Evolutionary conservation across 306 rosid species (phyloP), one percentile per base, ranked within the genome.

Genomic region (Carpinus fangiana): DNA sequence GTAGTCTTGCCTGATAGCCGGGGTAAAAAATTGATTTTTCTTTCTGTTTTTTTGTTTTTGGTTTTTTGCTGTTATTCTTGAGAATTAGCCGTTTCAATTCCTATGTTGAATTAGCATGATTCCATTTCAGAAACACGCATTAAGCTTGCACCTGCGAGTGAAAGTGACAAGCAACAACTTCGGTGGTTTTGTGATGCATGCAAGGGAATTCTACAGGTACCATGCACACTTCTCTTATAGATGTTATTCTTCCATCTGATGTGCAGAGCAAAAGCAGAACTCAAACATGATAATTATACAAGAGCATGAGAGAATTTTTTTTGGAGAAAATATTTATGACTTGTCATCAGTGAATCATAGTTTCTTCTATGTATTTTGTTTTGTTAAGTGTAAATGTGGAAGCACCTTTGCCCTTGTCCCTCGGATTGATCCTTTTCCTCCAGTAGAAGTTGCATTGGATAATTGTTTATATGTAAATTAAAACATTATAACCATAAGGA

Each of bases 191-290:
- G 91, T 81, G 85, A 93, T 86, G 98, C 99, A 41, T 96, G 99
- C 96, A 96, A 93, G 82, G 99, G 99, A 89, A 96, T 93, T 81
- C 92, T 97, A 26, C 91, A 87, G 96, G 99, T 96, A 80, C 64
- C 54, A 53, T 48, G 31, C 76, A 53, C 65, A 65, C 70, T 67
- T 70, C 76, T 28, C 57, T 51, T 21, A 18, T 3, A 51, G 18
- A 53, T 70, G 45, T 53, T 78, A 65, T 77, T 78, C 21, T 80
- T 61, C 51, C 26, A 4, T 65, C 73, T 75, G 60, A 53, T 77
- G 57, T 72, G 53, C 5, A 4, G 43, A 12, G n/a, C 38, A 41
- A 52, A 54, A 56, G 50, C 48, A 17, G 17, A 66, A 66, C 8
- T 38, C 72, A 36, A 36, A 38, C 28, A 17, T 64, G 70, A 64